phyloP scores from a whole-genome alignment of 495 filamentous ascomycete species.

The Friedmanniomyces simplex region DNA sequence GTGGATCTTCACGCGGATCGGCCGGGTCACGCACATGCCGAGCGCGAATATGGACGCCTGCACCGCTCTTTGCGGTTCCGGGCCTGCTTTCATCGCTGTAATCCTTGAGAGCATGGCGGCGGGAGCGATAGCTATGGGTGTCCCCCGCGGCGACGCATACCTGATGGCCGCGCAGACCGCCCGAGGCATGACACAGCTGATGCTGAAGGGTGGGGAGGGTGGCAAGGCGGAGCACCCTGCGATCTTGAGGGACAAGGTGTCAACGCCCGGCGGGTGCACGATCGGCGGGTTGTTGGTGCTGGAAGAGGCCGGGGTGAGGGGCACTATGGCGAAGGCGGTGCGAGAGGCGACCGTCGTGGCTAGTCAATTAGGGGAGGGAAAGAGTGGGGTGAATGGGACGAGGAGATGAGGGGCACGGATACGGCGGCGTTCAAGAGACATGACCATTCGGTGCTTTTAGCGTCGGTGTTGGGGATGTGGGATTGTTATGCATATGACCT shows the following conservation, averaged over 20 bases:
- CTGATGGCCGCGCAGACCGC: slow-evolving; percentile 72
- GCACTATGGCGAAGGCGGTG: slow-evolving; percentile 60
- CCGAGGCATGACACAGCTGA: slow-evolving; percentile 60
- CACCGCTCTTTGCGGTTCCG: slow-evolving; percentile 66
- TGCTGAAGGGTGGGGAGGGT: slow-evolving; percentile 42
- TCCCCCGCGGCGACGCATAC: slow-evolving; percentile 68
- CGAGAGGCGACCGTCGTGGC: slow-evolving; percentile 69
- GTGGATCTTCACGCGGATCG: slow-evolving; percentile 69
- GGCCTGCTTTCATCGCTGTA: slow-evolving; percentile 70
- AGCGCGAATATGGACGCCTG: slow-evolving; percentile 60
- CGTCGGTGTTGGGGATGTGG: too few relatives aligned
- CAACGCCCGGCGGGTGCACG: slow-evolving; percentile 70
- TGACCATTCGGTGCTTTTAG: background rate
- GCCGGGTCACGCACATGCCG: slow-evolving; percentile 54
- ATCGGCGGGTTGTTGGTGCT: slow-evolving; percentile 66
- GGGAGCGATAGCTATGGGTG: slow-evolving; percentile 69
- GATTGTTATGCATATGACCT: too few relatives aligned
- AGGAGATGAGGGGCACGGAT: background rate
- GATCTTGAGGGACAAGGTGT: slow-evolving; percentile 64
- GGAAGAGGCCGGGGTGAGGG: slow-evolving; percentile 64
- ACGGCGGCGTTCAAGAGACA: background rate
- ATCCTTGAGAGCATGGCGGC: slow-evolving; percentile 68
- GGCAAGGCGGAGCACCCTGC: slow-evolving; percentile 53
- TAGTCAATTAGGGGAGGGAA: slow-evolving; percentile 50
- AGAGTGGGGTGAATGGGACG: slow-evolving; percentile 40